Conservation (phyloP, 768 basidiomycete genomes). For the Hypholoma sublateritium region DNA sequence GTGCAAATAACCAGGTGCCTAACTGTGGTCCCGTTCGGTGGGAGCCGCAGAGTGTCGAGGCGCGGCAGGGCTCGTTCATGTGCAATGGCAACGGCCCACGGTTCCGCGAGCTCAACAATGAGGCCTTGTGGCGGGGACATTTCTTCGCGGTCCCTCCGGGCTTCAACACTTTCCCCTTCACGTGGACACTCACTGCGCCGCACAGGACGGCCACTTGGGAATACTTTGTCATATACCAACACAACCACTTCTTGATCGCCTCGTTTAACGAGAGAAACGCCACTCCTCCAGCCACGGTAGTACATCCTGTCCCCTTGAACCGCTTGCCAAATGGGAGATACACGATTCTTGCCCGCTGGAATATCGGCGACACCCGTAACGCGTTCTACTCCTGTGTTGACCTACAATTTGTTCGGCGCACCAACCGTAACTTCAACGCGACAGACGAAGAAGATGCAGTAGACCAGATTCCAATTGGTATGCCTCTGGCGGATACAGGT, state of each 20-base stretch:
- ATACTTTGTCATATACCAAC: neutral
- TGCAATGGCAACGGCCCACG: constrained; percentile 5
- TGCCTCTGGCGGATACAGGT: too few relatives aligned
- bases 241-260: neutral
- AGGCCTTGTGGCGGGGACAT: neutral
- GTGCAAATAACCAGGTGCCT: neutral
- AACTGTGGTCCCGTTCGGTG: constrained; percentile 1
- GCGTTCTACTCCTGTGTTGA: constrained; percentile 11
- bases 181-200: constrained; percentile 1
- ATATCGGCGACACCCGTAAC: constrained; percentile 7
- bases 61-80: neutral
- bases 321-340: neutral
- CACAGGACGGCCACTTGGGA: constrained; percentile 7
- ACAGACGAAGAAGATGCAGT: too few relatives aligned
- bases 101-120: constrained; percentile 6
- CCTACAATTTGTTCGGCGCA: too few relatives aligned
- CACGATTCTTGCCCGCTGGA: constrained; percentile 9
- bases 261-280: neutral
- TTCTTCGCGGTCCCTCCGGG: constrained; percentile 1
- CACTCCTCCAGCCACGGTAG: neutral
- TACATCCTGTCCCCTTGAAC: neutral
- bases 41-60: constrained; percentile 11
- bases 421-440: too few relatives aligned
- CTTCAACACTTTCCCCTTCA: constrained; percentile 1
- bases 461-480: too few relatives aligned